A percentile compares a stretch with the other conserved stretches of the same genome.
Evolutionary conservation across 2,329 filamentous ascomycete species (phyloP).

Genomic region (Penicillium nordicum): DNA sequence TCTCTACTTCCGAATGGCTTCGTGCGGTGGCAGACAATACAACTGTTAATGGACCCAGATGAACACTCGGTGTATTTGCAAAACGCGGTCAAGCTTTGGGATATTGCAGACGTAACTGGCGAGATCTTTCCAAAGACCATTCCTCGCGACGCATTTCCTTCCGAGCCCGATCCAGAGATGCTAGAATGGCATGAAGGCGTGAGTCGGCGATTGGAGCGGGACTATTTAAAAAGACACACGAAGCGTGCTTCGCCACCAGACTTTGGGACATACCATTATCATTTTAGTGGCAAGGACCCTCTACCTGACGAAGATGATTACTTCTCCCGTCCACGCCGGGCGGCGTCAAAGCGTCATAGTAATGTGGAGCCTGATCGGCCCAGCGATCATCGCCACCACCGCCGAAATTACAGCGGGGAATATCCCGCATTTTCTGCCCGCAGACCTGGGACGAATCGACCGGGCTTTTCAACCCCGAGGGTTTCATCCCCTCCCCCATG

Average conservation of each 20-base stretch:
- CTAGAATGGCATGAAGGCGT: slow-evolving; percentile 81
- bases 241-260: slow-evolving; percentile 34
- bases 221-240: slow-evolving; percentile 48
- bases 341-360: slow-evolving; percentile 16
- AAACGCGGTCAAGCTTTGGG: slow-evolving; percentile 72
- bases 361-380: slow-evolving; percentile 21
- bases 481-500: slow-evolving; percentile 28
- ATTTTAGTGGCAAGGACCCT: slow-evolving; percentile 34
- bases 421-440: slow-evolving; percentile 16
- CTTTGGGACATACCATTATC: slow-evolving; percentile 25
- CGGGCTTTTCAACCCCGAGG: slow-evolving; percentile 24
- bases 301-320: slow-evolving; percentile 26
- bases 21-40: slow-evolving; percentile 89
- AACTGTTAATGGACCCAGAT: slow-evolving; percentile 80
- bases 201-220: slow-evolving; percentile 64
- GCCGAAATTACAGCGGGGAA: slow-evolving; percentile 24
- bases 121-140: slow-evolving; percentile 56
- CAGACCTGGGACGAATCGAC: slow-evolving; percentile 14
- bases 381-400: slow-evolving; percentile 20
- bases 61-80: slow-evolving; percentile 84
- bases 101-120: slow-evolving; percentile 67
- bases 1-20: slow-evolving; percentile 81
- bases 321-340: slow-evolving; percentile 14
- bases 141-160: slow-evolving; percentile 69
- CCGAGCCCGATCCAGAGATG: slow-evolving; percentile 72